Evolutionary conservation across 768 basidiomycete species (phyloP), one percentile per base, ranked within the genome.

Genomic region (Cystofilobasidium bisporidii): DNA sequence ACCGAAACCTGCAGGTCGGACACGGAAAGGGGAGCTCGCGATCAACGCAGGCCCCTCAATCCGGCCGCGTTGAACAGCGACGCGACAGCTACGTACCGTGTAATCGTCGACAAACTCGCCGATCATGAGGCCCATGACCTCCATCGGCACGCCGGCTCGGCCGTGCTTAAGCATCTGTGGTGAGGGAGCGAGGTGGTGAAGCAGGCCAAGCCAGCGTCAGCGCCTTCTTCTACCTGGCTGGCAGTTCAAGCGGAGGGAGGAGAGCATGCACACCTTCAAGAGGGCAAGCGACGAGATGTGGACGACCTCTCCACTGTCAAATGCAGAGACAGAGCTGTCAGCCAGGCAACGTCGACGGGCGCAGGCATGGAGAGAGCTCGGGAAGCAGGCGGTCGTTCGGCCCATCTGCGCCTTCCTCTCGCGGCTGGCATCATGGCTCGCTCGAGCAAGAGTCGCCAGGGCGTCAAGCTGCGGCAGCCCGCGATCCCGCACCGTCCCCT

Each of bases 71-170:
- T n/a, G n/a, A n/a, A 53, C n/a, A 60, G 24, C 61, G 59, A 40
- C 28, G 6, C 33, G 56, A 38, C 22, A 20, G 50, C 22, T 3
- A 70, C 76, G 56, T 32, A 81, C 78, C 0, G 81, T 81, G 81
- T 94, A 94, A 76, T 98, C 96, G 80, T 99, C 96, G 57, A 98
- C 90, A 72, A 98, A 98, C 77, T 96, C 92, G 18, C 94, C 93
- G 28, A 98, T 82, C 90, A 97, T 93, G 45, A 77, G 69, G 67
- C 77, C 77, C 94, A 99, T 98, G 72, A 98, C 94, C 79, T 99
- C 96, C 89, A 98, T 92, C 12, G 96, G 96, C 32, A 99, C 96
- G 68, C 94, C 96, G 47, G 96, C 93, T 63, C 96, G 87, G 26
- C 96, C 96, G 74, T 99, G 96, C 79, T 99, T 99, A 69, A 99